Evolutionary conservation across 192 early-diverging fungal species (phyloP), one percentile per base, ranked within the genome.

Genomic region (Linnemannia schmuckeri): DNA sequence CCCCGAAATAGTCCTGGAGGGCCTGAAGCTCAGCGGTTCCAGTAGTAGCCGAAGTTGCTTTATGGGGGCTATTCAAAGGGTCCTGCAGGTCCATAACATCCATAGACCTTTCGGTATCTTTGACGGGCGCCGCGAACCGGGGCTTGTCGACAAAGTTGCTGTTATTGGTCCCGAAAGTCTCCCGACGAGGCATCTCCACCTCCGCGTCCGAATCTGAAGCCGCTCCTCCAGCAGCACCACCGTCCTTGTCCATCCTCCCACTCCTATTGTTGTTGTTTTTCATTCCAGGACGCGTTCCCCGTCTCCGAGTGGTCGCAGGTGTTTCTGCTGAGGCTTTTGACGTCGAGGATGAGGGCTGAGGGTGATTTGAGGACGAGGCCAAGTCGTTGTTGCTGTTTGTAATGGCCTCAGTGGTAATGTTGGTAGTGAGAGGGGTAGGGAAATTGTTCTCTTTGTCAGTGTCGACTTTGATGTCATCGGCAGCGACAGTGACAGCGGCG

Each of bases 111-210:
- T 27, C 10, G 22, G 4, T 7, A 8, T 33, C 30, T 30, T 66
- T 66, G 30, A 12, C 27, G 8, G 9, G 61, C 9, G 61, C 2
- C 33, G 30, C 12, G 30, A 66, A 30, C 61, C 12, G n/a, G 61
- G 2, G 1, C 30, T 35, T 33, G 30, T 66, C 35, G 41, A 66
- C n/a, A 27, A 42, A 37, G 5, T 35, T 63, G 24, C 42, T 63
- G 40, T n/a, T 76, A 17, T 42, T 66, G 18, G 37, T 10, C 57
- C 37, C 38, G 2, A 24, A 49, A 8, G 9, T 66, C 13, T 66
- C 61, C 13, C 61, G 61, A n/a, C 61, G 61, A 66, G 61, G 61
- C 61, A 66, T 27, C 61, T 66, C 61, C 30, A 66, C 61, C 61
- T 66, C 61, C 7, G 55, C 4, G 2, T 66, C 61, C 33, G 27